Base-by-base conservation (phyloP, 2,329 filamentous ascomycete species). In the Colletotrichum truncatum region DNA sequence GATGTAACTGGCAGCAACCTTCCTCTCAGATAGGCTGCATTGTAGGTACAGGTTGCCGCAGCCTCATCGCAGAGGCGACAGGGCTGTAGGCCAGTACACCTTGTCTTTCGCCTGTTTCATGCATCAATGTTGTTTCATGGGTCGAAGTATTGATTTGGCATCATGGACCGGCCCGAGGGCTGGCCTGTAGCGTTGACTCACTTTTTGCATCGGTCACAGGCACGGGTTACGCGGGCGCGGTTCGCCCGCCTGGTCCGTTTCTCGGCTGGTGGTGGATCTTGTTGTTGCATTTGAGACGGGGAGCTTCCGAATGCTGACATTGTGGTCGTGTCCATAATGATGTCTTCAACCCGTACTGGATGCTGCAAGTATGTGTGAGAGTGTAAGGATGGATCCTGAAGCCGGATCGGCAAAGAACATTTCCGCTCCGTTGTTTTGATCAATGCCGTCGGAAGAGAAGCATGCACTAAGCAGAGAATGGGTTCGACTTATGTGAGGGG, bases 141-240 rank as follows among this genome's bases (percentile, higher is more conserved):
- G n/a, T n/a, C n/a, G n/a, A 2, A 39, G 36, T 39, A 21, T 16
- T 6, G 36, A 6, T 11, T 32, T 11, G 7, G 30, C 7, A 32
- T 32, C 7, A 6, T 32, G 30, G 34, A 38, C 34, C 12, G 34
- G 34, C 34, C 4, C 34, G n/a, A n/a, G n/a, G n/a, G n/a, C n/a
- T n/a, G n/a, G n/a, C n/a, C n/a, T n/a, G n/a, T n/a, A n/a, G n/a
- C n/a, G n/a, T n/a, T n/a, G n/a, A 38, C 34, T 4, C 9, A 82
- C 81, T 75, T 80, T 70, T 83, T 83, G 71, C 81, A 84, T 52
- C 77, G 73, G 70, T 83, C 81, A 68, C 81, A 83, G 9, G 81
- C 81, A 34, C 81, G 75, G 60, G 78, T 83, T 43, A 82, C 81
- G 51, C 80, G 75, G n/a, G 75, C 75, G 12, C 80, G 70, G 55